These are phyloP conservation scores for Ottelia alismoides DNA, from an alignment of 106 monocot species.

Conservation along the genomic window DNA sequence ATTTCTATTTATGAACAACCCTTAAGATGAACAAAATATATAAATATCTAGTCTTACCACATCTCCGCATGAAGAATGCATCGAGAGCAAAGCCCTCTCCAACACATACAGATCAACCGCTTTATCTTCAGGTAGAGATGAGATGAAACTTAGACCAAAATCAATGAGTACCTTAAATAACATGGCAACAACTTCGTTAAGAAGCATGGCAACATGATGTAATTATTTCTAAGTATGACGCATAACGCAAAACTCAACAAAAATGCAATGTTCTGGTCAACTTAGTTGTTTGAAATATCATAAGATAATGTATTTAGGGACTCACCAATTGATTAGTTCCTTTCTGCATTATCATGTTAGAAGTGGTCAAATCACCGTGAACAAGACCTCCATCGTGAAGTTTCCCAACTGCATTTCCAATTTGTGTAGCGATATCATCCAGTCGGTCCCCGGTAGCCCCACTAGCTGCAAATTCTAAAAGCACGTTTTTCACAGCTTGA, in stretches of 20 bases:
- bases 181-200: too few relatives aligned
- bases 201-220: neutral
- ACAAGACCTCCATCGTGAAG: conserved; percentile 91
- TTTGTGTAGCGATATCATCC: conserved; percentile 57
- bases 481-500: conserved; percentile 65
- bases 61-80: conserved; percentile 88
- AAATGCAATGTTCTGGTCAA: too few relatives aligned
- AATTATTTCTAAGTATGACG: too few relatives aligned
- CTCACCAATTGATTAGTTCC: conserved; percentile 60
- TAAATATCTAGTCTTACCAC: too few relatives aligned
- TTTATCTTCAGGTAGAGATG: conserved; percentile 90
- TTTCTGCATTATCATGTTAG: conserved; percentile 80
- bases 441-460: conserved; percentile 42
- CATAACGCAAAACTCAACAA: too few relatives aligned
- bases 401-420: conserved; percentile 69
- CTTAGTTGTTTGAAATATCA: too few relatives aligned
- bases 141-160: conserved; percentile 84
- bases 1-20: too few relatives aligned
- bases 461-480: conserved; percentile 57
- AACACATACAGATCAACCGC: conserved; percentile 91
- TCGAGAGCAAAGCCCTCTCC: conserved; percentile 80
- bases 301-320: too few relatives aligned
- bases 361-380: conserved; percentile 93
- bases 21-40: too few relatives aligned
- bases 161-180: conserved; percentile 72